Conservation (phyloP, 208 protist species). For the Trypanosoma cruzi region DNA sequence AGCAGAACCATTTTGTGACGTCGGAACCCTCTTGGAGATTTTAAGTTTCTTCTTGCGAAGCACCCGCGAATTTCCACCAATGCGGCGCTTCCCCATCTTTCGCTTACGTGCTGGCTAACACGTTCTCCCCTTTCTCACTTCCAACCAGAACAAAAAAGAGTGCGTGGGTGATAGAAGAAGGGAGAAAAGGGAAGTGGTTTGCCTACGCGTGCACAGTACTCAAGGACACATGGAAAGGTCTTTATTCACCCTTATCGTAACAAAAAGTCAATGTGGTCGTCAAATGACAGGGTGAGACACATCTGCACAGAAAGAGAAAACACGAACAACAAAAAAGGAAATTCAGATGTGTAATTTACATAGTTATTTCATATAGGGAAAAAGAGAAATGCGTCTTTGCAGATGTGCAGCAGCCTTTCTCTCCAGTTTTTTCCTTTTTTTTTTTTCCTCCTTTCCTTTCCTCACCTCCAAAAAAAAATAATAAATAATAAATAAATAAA, state of each 20-base stretch:
- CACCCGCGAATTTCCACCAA: constrained; percentile 32
- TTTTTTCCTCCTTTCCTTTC: constrained; percentile 11
- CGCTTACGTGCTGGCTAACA: constrained; percentile 1
- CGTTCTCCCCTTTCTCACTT: not conserved
- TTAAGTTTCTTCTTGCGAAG: constrained; percentile 46
- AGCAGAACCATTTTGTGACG: not conserved
- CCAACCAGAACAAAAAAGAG: constrained; percentile 18
- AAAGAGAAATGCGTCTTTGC: constrained; percentile 44
- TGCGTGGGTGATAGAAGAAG: not conserved
- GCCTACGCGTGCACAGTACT: not conserved
- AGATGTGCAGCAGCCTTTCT: not conserved
- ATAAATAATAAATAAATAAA: not conserved
- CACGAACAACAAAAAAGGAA: constrained; percentile 4
- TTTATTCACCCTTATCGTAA: not conserved
- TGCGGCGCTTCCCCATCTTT: constrained; percentile 29
- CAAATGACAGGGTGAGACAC: not conserved
- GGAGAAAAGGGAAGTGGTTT: not conserved
- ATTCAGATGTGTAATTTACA: not conserved
- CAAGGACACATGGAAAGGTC: not conserved
- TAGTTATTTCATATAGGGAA: not conserved
- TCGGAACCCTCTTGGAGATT: constrained; percentile 31
- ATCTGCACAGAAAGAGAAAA: constrained; percentile 1
- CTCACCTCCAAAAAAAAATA: not conserved
- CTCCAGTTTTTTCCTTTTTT: not conserved
- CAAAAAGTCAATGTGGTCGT: constrained; percentile 3